phyloP scores from a whole-genome alignment of 306 rosid species.

The Quercus robur region DNA sequence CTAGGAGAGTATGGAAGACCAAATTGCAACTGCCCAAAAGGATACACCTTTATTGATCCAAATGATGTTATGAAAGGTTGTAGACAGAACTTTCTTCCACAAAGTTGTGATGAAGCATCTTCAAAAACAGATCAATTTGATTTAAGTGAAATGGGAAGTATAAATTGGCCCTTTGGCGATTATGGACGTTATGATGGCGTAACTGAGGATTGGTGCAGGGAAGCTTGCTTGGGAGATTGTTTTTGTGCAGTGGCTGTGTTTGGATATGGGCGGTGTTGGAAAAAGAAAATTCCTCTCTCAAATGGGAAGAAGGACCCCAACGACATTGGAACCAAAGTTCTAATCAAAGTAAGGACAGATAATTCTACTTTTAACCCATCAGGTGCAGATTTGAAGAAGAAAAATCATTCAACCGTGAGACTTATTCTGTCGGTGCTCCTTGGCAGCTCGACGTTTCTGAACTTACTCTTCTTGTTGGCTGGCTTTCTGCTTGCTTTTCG shows the following conservation, averaged over 20 bases:
- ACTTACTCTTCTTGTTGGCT: neutral
- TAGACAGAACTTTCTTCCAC: slow-evolving; percentile 22
- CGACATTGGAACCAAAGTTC: neutral
- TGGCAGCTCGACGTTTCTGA: slow-evolving; percentile 9
- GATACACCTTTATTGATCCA: slow-evolving; percentile 26
- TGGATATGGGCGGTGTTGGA: slow-evolving; percentile 1
- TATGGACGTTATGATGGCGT: neutral
- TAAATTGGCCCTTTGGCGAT: slow-evolving; percentile 10
- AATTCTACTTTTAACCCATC: neutral
- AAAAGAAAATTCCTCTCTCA: slow-evolving; percentile 25
- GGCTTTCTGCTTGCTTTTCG: neutral
- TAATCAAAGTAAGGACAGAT: slow-evolving; percentile 22
- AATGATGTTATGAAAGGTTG: slow-evolving; percentile 26
- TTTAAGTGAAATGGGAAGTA: neutral
- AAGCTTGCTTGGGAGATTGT: slow-evolving; percentile 32
- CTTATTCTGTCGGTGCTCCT: slow-evolving; percentile 17
- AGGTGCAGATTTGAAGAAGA: neutral
- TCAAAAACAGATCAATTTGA: slow-evolving; percentile 8
- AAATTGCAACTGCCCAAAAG: neutral
- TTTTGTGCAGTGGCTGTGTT: slow-evolving; percentile 21
- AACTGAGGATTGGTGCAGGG: slow-evolving; percentile 27
- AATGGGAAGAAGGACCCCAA: neutral
- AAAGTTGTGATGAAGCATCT: slow-evolving; percentile 25
- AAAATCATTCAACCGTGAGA: neutral
- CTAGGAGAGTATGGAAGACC: neutral